A percentile compares a stretch with the other conserved stretches of the same genome.
phyloP scores from a whole-genome alignment of 2,329 filamentous ascomycete genomes.

The Endoconidiophora laricicola region DNA sequence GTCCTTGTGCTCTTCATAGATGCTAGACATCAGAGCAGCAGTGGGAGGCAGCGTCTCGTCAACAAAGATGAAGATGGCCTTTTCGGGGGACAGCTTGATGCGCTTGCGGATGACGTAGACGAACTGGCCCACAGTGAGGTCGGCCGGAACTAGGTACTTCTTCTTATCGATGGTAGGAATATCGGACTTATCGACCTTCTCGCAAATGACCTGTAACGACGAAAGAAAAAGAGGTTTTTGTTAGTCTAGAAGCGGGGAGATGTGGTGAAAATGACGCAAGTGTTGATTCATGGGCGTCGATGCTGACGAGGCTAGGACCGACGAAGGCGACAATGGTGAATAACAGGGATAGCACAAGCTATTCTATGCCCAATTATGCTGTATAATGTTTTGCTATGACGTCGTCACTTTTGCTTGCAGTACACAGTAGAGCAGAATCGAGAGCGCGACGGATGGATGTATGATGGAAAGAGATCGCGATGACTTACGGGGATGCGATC shows the following conservation, averaged over 20 bases:
- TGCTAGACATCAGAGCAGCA: conserved; percentile 95
- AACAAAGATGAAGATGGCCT: conserved; percentile 99
- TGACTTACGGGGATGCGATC: conserved; percentile 92
- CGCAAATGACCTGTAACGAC: conserved; percentile 72
- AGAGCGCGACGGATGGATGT: not conserved
- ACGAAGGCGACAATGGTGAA: no score
- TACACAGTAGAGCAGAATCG: no score
- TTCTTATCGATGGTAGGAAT: conserved; percentile 99
- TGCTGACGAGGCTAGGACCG: no score
- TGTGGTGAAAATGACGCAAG: not conserved
- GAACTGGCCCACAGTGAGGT: conserved; percentile 97
- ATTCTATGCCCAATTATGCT: no score
- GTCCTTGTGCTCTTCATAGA: conserved; percentile 98
- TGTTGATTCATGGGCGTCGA: not conserved
- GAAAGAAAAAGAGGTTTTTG: not conserved
- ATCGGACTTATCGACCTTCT: conserved; percentile 98
- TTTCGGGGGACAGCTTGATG: conserved; percentile 98
- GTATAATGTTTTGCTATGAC: not conserved
- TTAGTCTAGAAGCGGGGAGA: not conserved
- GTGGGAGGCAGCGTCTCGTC: conserved; percentile 95
- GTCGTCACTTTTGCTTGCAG: not conserved
- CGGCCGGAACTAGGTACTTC: conserved; percentile 96
- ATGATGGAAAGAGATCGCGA: conserved; percentile 10
- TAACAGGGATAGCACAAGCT: not conserved
- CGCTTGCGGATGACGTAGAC: conserved; percentile 99